Base-by-base conservation (phyloP, 257 asterid genomes). In the Nicotiana attenuata region DNA sequence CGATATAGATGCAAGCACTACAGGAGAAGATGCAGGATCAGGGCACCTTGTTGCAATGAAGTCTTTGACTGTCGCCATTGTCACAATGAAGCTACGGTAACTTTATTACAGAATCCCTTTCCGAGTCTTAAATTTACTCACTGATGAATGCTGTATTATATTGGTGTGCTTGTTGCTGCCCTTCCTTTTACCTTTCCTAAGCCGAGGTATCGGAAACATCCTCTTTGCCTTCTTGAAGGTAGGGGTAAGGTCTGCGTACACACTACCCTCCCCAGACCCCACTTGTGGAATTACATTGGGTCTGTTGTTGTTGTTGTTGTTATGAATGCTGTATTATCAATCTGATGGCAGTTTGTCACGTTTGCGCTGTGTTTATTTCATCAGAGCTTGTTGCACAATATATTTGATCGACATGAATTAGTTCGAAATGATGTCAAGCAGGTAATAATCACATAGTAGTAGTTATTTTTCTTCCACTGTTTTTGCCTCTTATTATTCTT, bases 371-470 rank as follows among this genome's bases (percentile, higher is more conserved):
- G 52, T 83, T 66, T 84, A 35, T 68, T 73, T 85, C 64, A 57
- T 78, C 91, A 96, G 99, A 93, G 84, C 80, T 73, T 83, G 89
- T 87, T 89, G 86, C 91, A 87, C 28, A 88, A 81, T 80, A 81
- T 91, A 22, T 91, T 77, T 69, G 99, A 96, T 88, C 94, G 92
- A 50, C 99, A 96, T 81, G 99, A 96, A 78, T 77, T 96, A 55
- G 89, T 85, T 84, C 92, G 99, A 77, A 24, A 4, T 20, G 97
- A 94, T 80, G 98, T 96, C 82, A 93, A 93, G 85, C 95, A 93
- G 87, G 99, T 94, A 96, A 41, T 41, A 41, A 41, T 41, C 47
- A 10, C 47, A 41, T 41, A 41, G 11, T 41, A 41, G 11, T 41
- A 41, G 47, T 2, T 41, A 7, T 41, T 41, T 41, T 41, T 41